Base-by-base conservation (phyloP, 306 rosid genomes). In the Crataegus laevigata region DNA sequence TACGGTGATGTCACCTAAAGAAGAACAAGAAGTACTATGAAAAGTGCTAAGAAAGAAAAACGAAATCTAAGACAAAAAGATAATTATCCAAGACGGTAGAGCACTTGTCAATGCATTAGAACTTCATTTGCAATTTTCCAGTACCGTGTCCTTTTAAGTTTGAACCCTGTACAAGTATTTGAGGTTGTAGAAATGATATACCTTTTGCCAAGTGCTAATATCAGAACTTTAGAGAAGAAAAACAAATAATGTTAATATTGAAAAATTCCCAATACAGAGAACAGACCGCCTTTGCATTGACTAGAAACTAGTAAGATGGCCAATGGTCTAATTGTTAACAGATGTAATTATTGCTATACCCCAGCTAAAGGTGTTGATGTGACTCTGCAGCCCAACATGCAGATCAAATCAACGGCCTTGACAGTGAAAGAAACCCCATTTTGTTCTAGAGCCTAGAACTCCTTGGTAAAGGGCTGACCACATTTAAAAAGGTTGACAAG, bases 1-100 rank as follows among this genome's bases (percentile, higher is more conserved):
- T 90, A 90, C 2, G 99, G 99, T 65, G 99, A 94, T 73, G 99
- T 90, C 78, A 94, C 93, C 99, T 94, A 55, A 60, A 69, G 38
- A 32, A 66, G 70, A 73, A 34, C 47, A 52, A 13, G 18, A 42
- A 61, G 68, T 28, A 58, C 34, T 50, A 7, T 36, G 10, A 19
- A 55, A 50, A n/a, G 19, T 51, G 65, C 8, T 8, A 74, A 66
- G 74, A 67, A 57, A 78, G 69, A 8, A 11, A 78, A 74, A 80
- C 34, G 12, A 62, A 74, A 61, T 50, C 3, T 18, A 11, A 9
- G 69, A 18, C 0, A 6, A 57, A 60, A 40, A 6, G 4, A 6
- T 42, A 60, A 14, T 68, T 68, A 15, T 25, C 25, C 55, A 24
- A 24, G 30, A 42, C 14, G 0, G 18, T 25, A 11, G 9, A 61